These are phyloP conservation scores for Xerocomus amazonicus DNA, from an alignment of 1,284 basidiomycete species.

Conservation along the genomic window DNA sequence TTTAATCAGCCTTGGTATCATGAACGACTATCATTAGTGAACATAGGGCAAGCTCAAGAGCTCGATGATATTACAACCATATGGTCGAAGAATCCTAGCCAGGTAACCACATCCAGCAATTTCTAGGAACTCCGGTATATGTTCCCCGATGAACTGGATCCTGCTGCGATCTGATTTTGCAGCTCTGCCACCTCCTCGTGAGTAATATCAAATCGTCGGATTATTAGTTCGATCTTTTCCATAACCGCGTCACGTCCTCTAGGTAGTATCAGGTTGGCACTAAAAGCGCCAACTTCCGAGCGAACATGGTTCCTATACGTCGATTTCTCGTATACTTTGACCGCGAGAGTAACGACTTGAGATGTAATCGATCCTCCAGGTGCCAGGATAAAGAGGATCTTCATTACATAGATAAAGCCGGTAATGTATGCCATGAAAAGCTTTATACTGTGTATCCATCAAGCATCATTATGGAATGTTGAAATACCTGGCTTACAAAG, in stretches of 20 bases:
- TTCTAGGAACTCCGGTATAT: too few species aligned
- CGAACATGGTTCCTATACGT: not conserved
- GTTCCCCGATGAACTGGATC: too few species aligned
- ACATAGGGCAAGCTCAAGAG: too few species aligned
- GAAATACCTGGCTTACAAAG: not conserved
- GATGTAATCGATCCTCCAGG: not conserved
- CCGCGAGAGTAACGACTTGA: not conserved
- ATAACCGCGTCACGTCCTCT: not conserved
- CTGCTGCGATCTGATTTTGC: not conserved
- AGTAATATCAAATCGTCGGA: not conserved
- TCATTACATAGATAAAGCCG: conserved; percentile 1
- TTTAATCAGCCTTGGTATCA: too few species aligned
- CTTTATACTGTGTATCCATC: not conserved
- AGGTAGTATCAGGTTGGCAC: not conserved
- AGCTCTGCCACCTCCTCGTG: not conserved
- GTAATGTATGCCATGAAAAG: conserved; percentile 1
- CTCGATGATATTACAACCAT: too few species aligned
- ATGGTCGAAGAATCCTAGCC: too few species aligned
- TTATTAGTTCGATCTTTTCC: not conserved
- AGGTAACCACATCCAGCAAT: too few species aligned
- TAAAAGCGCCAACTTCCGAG: not conserved
- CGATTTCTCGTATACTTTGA: not conserved
- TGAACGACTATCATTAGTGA: too few species aligned
- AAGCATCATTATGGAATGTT: not conserved
- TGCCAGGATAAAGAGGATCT: not conserved